Conservation (phyloP, 345 rosid species). For the Euphorbia peplus region DNA sequence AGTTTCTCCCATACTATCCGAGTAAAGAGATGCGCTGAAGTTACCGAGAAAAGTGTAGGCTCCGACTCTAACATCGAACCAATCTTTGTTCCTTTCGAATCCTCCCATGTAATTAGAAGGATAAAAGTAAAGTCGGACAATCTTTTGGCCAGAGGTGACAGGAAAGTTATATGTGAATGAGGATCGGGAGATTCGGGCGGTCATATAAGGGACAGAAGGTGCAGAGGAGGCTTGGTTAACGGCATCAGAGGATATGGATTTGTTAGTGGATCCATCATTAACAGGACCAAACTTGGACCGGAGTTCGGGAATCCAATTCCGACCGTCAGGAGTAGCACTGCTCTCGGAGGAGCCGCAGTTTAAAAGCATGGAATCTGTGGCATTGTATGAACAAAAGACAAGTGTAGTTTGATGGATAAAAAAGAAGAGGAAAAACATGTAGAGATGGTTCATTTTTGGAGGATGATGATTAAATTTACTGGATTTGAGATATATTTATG, state of each 20-base stretch:
- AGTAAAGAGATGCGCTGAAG: slow-evolving; percentile 27
- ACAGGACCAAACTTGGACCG: slow-evolving; percentile 8
- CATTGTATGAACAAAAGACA: neutral
- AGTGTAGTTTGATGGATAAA: neutral
- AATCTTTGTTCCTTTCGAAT: slow-evolving; percentile 3
- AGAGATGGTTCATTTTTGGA: neutral
- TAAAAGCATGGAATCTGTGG: slow-evolving; percentile 9
- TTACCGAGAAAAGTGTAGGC: slow-evolving; percentile 28
- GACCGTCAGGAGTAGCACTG: neutral
- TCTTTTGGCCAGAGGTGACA: slow-evolving; percentile 25
- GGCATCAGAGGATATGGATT: neutral
- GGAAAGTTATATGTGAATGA: slow-evolving; percentile 18
- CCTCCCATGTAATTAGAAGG: slow-evolving; percentile 14
- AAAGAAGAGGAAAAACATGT: neutral
- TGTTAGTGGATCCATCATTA: neutral
- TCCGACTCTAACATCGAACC: slow-evolving; percentile 26
- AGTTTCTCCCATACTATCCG: neutral
- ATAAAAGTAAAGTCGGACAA: slow-evolving; percentile 31
- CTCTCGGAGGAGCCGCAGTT: slow-evolving; percentile 11
- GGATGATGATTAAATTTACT: neutral
- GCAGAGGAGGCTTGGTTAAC: neutral
- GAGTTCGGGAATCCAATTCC: slow-evolving; percentile 12
- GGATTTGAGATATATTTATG: too few relatives aligned
- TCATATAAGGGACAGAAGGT: slow-evolving; percentile 17
- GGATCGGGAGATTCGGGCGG: slow-evolving; percentile 26